Percentiles rank a stretch among this genome's conserved stretches.
Evolutionary conservation across 2,329 filamentous ascomycete genomes (phyloP).

Genomic region (Colletotrichum cordylinicola): DNA sequence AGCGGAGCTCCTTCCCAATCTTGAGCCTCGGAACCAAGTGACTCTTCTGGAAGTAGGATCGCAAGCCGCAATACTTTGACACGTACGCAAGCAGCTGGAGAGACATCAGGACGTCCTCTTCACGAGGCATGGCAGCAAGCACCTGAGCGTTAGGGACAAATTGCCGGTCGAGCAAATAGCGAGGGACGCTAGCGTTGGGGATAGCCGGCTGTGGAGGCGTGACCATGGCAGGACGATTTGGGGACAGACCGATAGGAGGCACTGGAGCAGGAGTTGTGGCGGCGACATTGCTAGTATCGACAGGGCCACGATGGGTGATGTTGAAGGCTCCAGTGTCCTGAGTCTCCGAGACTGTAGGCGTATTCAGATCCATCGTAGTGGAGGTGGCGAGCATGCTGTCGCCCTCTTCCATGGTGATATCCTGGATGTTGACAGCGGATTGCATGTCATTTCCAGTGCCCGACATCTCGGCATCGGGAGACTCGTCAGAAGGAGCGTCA

Average conservation of each 20-base stretch:
- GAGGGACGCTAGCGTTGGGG: conserved; percentile 74
- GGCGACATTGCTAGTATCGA: conserved; percentile 86
- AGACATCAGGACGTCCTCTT: conserved; percentile 98
- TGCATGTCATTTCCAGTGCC: conserved; percentile 78
- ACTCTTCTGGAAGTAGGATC: conserved; percentile 93
- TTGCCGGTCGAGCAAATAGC: conserved; percentile 79
- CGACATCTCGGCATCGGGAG: conserved; percentile 78
- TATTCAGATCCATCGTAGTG: conserved; percentile 75
- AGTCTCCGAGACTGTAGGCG: conserved; percentile 82
- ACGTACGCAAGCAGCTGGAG: conserved; percentile 96
- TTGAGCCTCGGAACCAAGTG: conserved; percentile 92
- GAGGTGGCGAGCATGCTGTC: conserved; percentile 77
- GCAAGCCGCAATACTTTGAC: conserved; percentile 96
- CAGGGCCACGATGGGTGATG: conserved; percentile 83
- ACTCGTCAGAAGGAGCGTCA: conserved; percentile 80
- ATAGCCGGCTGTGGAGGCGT: conserved; percentile 78
- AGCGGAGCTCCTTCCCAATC: conserved; percentile 83
- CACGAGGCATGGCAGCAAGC: conserved; percentile 89
- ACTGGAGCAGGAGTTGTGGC: conserved; percentile 70
- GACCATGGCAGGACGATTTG: conserved; percentile 71
- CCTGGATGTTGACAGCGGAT: conserved; percentile 82
- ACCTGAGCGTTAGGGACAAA: conserved; percentile 74
- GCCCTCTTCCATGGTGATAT: conserved; percentile 79
- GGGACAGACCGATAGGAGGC: conserved; percentile 75
- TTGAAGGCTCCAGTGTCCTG: conserved; percentile 92